Base-by-base conservation (phyloP, 2,329 filamentous ascomycete genomes). In the Sarocladiaceae sp. region DNA sequence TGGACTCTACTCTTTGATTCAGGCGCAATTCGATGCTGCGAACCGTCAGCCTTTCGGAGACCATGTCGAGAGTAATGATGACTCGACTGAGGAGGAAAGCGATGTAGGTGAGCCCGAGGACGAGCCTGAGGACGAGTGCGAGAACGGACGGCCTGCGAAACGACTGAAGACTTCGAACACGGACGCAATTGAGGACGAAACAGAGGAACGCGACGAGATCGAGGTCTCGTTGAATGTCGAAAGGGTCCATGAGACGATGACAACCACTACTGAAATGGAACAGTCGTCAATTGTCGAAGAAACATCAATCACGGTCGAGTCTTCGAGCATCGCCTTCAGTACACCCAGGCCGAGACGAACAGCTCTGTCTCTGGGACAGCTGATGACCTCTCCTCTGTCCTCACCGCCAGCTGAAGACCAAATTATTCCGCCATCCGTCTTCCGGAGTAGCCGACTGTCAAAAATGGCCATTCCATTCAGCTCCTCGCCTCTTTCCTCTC, bases 1-100 rank as follows among this genome's bases (percentile, higher is more conserved):
- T 64, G 86, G 86, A 2, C 75, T 89, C 1, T 89, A 89, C 66
- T 85, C 85, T 11, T 71, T 88, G 44, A 87, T 89, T 13, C 85
- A 88, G 65, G 77, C 82, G 15, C 82, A 86, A 58, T 84, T 84
- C 59, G 80, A 86, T 56, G 74, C 77, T 33, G 75, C 75, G 48
- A 69, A 73, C 58, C 70, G 40, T 4, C 40, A 44, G 17, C 23
- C 40, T 12, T 62, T 59, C 64, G 23, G 28, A 70, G 50, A 23
- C 60, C 56, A 15, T 51, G 56, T n/a, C 56, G 58, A 11, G 56
- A 64, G 8, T 61, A 11, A 63, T 63, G 49, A 5, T 54, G 61
- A 54, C 59, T 59, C 52, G 58, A 11, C 35, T 7, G 39, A 48
- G 12, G 28, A 26, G 18, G 15, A 48, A n/a, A 51, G 29, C 17